Base-by-base conservation (phyloP, 345 rosid genomes). In the Linum trigynum region DNA sequence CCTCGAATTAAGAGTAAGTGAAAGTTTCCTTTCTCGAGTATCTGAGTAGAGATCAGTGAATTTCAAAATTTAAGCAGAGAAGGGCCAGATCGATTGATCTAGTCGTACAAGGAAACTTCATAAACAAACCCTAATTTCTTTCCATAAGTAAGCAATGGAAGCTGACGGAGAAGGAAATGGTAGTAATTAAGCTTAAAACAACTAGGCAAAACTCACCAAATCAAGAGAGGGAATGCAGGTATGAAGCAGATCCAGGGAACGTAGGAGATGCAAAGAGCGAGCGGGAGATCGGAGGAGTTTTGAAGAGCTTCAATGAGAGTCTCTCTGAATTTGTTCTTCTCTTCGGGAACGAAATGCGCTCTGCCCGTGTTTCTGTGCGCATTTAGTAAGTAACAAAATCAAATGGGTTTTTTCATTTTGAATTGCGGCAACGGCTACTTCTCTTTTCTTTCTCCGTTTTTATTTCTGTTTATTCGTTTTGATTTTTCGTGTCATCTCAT, bases 341-440 rank as follows among this genome's bases (percentile, higher is more conserved):
- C 69, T 59, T 64, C 64, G 65, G 70, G 64, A 55, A 60, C 42
- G 69, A 40, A 41, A 38, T 38, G 63, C 43, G 6, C 6, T 43
- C 12, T 48, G 14, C 14, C 53, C 14, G 53, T 48, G 9, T 6
- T 43, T 35, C 41, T 50, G 67, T 9, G 53, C 14, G 53, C 53
- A 48, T 48, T 45, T 48, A 48, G 53, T 48, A 48, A 55, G 39
- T 53, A 16, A 38, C 14, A 48, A 23, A 23, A 23, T 23, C 32
- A 23, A 23, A 23, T 23, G 32, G 32, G 32, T 23, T 23, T 23
- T 23, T 23, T 23, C 32, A 23, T 48, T 74, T 74, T 74, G 73
- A 69, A 74, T 65, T 65, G 17, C 14, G 17, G 64, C 32, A 74
- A 74, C 77, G 77, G 77, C 77, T 74, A 74, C 64, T 69, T 69